Evolutionary conservation across 768 basidiomycete species (phyloP).

Genomic region (Termitomyces sp.): DNA sequence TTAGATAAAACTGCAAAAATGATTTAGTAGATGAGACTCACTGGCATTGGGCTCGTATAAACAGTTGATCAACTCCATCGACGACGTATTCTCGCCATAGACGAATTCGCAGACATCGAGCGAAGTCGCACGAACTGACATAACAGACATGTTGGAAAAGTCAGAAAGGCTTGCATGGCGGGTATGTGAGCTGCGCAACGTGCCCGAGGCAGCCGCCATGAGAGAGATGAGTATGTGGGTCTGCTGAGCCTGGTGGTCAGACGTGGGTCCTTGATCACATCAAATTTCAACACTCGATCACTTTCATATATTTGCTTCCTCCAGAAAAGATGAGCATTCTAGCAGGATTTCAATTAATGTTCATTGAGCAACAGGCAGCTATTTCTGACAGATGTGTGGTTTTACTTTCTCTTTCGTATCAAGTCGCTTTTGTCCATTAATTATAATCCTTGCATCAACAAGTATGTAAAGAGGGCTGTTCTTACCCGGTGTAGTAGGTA

Average conservation of each 20-base stretch:
- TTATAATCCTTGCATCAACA: neutral
- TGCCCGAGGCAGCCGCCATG: constrained; percentile 1
- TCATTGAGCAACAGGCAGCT: no score
- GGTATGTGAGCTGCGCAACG: neutral
- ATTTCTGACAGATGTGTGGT: neutral
- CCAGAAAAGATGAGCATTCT: neutral
- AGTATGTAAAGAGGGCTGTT: neutral
- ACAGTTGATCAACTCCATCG: constrained; percentile 48
- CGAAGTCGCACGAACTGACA: constrained; percentile 49
- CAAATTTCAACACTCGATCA: constrained; percentile 2
- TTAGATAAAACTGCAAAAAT: constrained; percentile 10
- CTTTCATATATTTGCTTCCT: neutral
- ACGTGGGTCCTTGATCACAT: neutral
- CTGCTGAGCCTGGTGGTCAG: neutral
- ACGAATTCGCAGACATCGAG: constrained; percentile 68
- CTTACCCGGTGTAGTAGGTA: no score
- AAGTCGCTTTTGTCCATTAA: no score
- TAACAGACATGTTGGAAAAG: constrained; percentile 26
- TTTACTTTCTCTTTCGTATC: neutral
- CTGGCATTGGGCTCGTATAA: constrained; percentile 72
- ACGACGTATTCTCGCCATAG: constrained; percentile 50
- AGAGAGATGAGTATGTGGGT: neutral
- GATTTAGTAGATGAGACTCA: constrained; percentile 22
- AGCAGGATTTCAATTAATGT: no score
- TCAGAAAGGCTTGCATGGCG: constrained; percentile 7